These are phyloP conservation scores for Chlamydomonas eustigma DNA, from an alignment of 139 green algal genomes.

Conservation along the genomic window DNA sequence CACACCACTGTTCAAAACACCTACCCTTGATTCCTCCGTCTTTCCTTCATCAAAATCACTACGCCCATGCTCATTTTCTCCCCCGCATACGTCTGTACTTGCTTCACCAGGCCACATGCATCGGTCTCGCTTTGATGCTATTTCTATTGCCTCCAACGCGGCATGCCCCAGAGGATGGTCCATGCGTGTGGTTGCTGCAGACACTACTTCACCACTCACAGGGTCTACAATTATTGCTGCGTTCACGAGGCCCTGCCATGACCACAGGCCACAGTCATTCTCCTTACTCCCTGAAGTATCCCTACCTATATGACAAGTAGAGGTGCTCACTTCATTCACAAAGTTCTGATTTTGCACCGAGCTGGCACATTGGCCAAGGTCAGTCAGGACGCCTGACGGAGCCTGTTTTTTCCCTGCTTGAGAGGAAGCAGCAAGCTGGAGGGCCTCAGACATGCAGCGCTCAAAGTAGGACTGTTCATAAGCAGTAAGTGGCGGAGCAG, in stretches of 20 bases:
- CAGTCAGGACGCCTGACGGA: too few relatives aligned
- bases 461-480: slow-evolving; percentile 7
- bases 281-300: too few relatives aligned
- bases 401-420: too few relatives aligned
- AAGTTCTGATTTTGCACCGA: too few relatives aligned
- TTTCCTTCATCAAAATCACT: slow-evolving; percentile 3
- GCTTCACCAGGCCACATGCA: slow-evolving; percentile 39
- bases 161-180: slow-evolving; percentile 74
- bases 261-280: too few relatives aligned
- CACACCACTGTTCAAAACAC: too few relatives aligned
- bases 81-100: neutral
- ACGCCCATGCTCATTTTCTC: too few relatives aligned
- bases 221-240: neutral
- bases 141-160: slow-evolving; percentile 67
- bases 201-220: neutral
- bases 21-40: neutral
- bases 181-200: neutral
- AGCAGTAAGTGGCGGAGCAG: slow-evolving; percentile 44
- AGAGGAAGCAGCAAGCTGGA: neutral
- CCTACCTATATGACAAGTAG: too few relatives aligned
- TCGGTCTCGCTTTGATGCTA: slow-evolving; percentile 55
- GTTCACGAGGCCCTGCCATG: neutral
- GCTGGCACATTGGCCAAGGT: too few relatives aligned
- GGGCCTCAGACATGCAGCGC: neutral
- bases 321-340: too few relatives aligned